These are phyloP conservation scores for Meredithiella fracta DNA, from an alignment of 2,329 filamentous ascomycete genomes.

Conservation along the genomic window DNA sequence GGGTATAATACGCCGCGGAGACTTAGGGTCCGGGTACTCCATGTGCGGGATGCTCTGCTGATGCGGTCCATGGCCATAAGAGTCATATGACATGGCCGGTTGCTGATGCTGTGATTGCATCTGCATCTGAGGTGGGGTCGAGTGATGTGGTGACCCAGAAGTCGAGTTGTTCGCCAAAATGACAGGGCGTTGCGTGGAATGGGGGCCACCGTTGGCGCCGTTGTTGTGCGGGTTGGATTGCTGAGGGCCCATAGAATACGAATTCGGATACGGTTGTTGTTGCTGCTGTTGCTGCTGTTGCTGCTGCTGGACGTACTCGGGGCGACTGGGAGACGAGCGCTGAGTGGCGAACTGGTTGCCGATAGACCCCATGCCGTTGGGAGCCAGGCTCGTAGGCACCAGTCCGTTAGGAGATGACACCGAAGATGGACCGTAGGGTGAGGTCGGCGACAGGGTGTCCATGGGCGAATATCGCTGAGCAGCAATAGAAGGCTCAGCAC, in stretches of 20 bases:
- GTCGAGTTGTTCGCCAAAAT: constrained; percentile 41
- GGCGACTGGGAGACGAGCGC: constrained; percentile 65
- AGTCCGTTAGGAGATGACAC: constrained; percentile 41
- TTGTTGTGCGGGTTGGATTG: constrained; percentile 30
- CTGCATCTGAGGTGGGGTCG: constrained; percentile 11
- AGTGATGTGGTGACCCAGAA: constrained; percentile 13
- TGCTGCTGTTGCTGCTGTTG: constrained; percentile 13
- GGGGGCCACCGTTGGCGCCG: constrained; percentile 36
- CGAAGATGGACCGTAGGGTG: constrained; percentile 55
- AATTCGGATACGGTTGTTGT: constrained; percentile 4
- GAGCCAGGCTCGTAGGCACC: constrained; percentile 89
- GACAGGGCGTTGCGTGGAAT: constrained; percentile 37
- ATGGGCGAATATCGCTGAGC: constrained; percentile 92
- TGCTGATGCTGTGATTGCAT: constrained; percentile 13
- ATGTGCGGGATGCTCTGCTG: constrained; percentile 38
- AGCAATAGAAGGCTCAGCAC: constrained; percentile 54
- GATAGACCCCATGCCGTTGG: constrained; percentile 69
- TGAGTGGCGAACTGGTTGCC: constrained; percentile 39
- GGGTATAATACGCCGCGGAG: constrained; percentile 37
- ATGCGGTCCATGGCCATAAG: constrained; percentile 30
- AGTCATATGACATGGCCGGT: constrained; percentile 35
- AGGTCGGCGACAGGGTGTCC: constrained; percentile 69
- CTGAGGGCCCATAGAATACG: constrained; percentile 3
- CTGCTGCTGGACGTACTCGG: constrained; percentile 35
- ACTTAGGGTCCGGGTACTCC: constrained; percentile 42